Evolutionary conservation across 495 filamentous ascomycete genomes (phyloP), one percentile per base, ranked within the genome.

Genomic region (Podospora anserina): DNA sequence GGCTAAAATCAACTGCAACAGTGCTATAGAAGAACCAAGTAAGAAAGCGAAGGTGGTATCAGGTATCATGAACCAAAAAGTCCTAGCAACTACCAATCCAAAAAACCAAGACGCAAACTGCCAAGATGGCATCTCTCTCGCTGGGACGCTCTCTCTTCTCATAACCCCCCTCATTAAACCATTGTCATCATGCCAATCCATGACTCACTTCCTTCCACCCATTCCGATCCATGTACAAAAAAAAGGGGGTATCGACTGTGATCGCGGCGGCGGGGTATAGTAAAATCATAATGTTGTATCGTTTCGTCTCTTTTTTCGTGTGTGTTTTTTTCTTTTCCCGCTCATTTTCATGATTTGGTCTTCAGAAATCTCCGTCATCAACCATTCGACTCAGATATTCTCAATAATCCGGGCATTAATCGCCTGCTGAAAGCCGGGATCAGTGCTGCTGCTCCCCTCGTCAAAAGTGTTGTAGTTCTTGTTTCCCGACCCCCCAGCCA

Each of bases 331-430:
- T 7, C 30, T 5, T 23, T 23, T 23, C 23, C 34, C 34, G 34
- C 11, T 39, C 34, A 39, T 39, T 23, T 23, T 23, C 23, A 23
- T 23, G 23, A 23, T 23, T 23, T 39, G 5, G 34, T 39, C 34
- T 39, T 11, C 34, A 5, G 57, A 30, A 32, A 11, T 28, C 39
- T 5, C 6, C 32, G 19, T 20, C 53, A 34, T 23, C 34, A 23
- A 44, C 39, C 23, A 23, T 23, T 34, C 18, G 34, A 34, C 56
- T 84, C 82, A 99, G 76, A 99, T 94, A 77, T 94, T 89, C 80
- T 97, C 92, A 69, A 97, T 87, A 28, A 97, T 83, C 53, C 87
- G 87, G 15, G 93, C 89, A 73, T 97, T 96, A 77, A 97, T 87
- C 28, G 93, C 91, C 71, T 86, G 86, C 76, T 93, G 89, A 77